Conservation (phyloP, 768 basidiomycete species). For the Ramaria sp. region DNA sequence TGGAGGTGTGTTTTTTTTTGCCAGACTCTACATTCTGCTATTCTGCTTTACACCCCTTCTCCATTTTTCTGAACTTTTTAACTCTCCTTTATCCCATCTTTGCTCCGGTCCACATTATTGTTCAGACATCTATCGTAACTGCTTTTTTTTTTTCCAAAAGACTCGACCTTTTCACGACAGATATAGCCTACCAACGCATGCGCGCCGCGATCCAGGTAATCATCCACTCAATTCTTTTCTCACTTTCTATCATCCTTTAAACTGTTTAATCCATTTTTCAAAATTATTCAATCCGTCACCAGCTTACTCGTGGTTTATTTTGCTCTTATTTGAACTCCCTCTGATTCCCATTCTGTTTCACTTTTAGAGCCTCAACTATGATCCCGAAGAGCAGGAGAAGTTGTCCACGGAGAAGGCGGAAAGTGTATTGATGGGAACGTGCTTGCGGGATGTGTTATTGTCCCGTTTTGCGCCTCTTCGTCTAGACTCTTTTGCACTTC, state of each 20-base stretch:
- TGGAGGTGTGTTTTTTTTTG: slow-evolving; percentile 31
- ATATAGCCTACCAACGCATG: slow-evolving; percentile 61
- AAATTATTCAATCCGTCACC: no score
- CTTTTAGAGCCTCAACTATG: slow-evolving; percentile 23
- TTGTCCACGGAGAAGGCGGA: slow-evolving; percentile 22
- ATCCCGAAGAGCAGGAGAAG: slow-evolving; percentile 12
- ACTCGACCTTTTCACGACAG: slow-evolving; percentile 60
- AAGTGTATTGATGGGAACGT: slow-evolving; percentile 55
- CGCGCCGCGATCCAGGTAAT: slow-evolving; percentile 52
- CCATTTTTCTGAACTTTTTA: background rate
- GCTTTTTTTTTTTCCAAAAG: no score
- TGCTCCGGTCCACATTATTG: no score
- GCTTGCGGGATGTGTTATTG: slow-evolving; percentile 48
- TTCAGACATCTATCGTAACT: no score
- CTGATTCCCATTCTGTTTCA: no score
- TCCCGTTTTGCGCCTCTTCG: slow-evolving; percentile 15
- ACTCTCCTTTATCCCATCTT: background rate
- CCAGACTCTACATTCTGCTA: background rate
- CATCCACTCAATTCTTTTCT: no score
- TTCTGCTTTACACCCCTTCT: background rate
- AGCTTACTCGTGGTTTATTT: no score
- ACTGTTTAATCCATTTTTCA: no score
- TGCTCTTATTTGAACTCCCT: no score
- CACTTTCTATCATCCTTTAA: slow-evolving; percentile 44
- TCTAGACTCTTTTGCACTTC: no score